phyloP scores from a whole-genome alignment of 2,329 filamentous ascomycete genomes.

The Knoxdaviesia proteae region DNA sequence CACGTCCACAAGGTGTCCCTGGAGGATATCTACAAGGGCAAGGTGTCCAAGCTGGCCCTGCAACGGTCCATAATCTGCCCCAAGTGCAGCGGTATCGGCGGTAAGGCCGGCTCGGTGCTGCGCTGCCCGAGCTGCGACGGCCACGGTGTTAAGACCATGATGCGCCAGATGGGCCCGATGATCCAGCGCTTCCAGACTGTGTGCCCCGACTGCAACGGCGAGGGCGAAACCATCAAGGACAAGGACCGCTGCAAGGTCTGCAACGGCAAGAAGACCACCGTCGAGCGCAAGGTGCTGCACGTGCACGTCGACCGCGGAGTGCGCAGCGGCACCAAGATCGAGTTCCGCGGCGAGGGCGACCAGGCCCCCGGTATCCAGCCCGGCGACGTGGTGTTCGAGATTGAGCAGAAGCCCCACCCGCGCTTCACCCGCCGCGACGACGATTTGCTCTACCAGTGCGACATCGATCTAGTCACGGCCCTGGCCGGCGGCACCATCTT shows the following conservation, averaged over 20 bases:
- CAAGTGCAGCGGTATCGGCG: constrained; percentile 82
- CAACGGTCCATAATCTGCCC: constrained; percentile 96
- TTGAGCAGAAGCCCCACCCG: constrained; percentile 94
- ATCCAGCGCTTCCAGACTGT: constrained; percentile 99
- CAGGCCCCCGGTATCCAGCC: constrained; percentile 83
- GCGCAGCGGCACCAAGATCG: constrained; percentile 82
- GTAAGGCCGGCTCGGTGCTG: constrained; percentile 95
- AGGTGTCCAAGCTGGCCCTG: constrained; percentile 89
- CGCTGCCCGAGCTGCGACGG: constrained; percentile 81
- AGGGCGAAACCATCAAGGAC: constrained; percentile 90
- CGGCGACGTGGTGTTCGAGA: constrained; percentile 95
- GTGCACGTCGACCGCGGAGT: constrained; percentile 95
- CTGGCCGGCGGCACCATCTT: constrained; percentile 78
- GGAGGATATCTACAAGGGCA: constrained; percentile 94
- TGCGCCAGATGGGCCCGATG: constrained; percentile 99
- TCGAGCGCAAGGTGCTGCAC: constrained; percentile 94
- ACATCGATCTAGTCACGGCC: constrained; percentile 89
- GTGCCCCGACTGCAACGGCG: constrained; percentile 93
- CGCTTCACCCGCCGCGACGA: constrained; percentile 94
- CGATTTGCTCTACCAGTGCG: constrained; percentile 83
- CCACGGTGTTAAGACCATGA: constrained; percentile 98
- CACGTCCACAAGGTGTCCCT: constrained; percentile 97
- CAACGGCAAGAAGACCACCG: constrained; percentile 90
- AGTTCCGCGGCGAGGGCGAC: constrained; percentile 92
- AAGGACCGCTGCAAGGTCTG: constrained; percentile 97